A percentile compares a stretch with the other conserved stretches of the same genome.
These are phyloP conservation scores for Gypsophila paniculata DNA, from an alignment of 179 eudicot genomes.

Conservation along the genomic window DNA sequence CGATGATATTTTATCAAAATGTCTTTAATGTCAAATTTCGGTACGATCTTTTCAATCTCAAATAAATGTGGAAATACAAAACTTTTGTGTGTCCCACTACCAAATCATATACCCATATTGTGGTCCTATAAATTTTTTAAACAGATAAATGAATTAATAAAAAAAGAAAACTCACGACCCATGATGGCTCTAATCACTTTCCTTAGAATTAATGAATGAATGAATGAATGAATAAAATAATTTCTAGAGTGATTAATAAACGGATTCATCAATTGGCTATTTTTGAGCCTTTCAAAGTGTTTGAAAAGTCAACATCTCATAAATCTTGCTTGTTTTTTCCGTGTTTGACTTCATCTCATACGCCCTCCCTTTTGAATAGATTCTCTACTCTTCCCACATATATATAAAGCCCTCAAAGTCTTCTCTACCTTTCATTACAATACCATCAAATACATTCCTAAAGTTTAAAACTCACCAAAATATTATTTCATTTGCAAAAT, in stretches of 20 bases:
- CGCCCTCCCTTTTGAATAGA: constrained; percentile 5
- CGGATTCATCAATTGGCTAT: constrained; percentile 1
- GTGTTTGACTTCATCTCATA: constrained; percentile 43
- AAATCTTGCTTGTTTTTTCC: constrained; percentile 27
- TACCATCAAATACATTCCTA: constrained; percentile 11
- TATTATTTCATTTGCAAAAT: neutral
- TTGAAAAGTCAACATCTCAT: constrained; percentile 20
- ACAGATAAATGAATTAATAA: too few relatives aligned
- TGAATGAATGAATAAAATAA: neutral
- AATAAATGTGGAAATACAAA: too few relatives aligned
- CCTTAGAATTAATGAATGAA: neutral
- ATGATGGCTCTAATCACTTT: too few relatives aligned
- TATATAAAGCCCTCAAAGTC: constrained; percentile 29
- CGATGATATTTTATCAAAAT: too few relatives aligned
- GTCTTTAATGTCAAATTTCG: too few relatives aligned
- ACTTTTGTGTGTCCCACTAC: too few relatives aligned
- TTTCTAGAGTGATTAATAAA: constrained; percentile 7
- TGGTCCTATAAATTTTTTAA: too few relatives aligned
- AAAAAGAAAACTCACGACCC: too few relatives aligned
- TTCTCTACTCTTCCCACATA: constrained; percentile 14
- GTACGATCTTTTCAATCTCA: too few relatives aligned
- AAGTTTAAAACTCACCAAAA: neutral
- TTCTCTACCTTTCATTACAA: constrained; percentile 21
- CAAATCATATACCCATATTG: too few relatives aligned
- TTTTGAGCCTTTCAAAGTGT: constrained; percentile 22